Conservation (phyloP, 345 rosid genomes). For the Ceriops tagal region DNA sequence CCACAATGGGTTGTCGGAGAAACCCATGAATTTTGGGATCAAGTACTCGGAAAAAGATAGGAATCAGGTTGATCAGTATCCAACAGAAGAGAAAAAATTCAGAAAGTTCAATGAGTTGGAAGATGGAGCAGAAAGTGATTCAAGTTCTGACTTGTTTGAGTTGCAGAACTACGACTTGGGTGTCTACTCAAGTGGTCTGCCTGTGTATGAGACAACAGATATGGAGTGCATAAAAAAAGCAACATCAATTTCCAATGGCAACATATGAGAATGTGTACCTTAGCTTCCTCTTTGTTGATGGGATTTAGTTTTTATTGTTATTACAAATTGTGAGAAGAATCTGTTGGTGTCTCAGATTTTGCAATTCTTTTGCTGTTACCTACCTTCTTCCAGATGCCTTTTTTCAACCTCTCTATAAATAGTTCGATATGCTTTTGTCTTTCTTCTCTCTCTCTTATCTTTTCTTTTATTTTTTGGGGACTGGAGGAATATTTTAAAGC, state of each 20-base stretch:
- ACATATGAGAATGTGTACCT: conserved; percentile 14
- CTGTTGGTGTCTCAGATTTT: conserved; percentile 1
- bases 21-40: conserved; percentile 1
- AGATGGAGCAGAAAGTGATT: conserved; percentile 79
- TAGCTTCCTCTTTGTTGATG: conserved; percentile 4
- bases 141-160: conserved; percentile 95
- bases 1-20: conserved; percentile 6
- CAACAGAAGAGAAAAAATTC: conserved; percentile 23
- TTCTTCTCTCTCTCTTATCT: neutral
- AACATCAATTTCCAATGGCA: conserved; percentile 51
- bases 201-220: conserved; percentile 86
- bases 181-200: conserved; percentile 58
- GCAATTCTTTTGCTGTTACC: neutral
- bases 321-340: conserved; percentile 11
- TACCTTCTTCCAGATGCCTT: no score
- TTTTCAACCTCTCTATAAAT: neutral
- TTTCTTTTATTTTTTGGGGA: neutral
- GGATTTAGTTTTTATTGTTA: conserved; percentile 4
- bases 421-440: conserved; percentile 13
- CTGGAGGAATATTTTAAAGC: neutral
- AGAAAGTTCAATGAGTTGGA: conserved; percentile 40
- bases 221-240: conserved; percentile 66
- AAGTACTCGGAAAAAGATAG: conserved; percentile 23
- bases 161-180: conserved; percentile 71
- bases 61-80: conserved; percentile 21